Evolutionary conservation across 305 asterid genomes (phyloP).

Genomic region (Ilex paraguariensis): DNA sequence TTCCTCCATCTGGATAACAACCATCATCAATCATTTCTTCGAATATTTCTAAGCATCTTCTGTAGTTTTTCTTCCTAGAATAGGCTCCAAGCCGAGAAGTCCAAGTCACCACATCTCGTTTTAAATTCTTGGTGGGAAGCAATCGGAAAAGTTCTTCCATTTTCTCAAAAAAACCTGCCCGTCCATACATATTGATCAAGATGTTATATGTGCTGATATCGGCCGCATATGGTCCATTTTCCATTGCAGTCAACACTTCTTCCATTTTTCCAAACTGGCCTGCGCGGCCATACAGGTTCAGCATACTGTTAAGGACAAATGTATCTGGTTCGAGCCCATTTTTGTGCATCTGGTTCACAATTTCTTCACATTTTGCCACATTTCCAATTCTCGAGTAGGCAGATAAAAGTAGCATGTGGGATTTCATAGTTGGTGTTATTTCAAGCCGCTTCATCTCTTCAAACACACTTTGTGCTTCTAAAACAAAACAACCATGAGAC

Average conservation of each 20-base stretch:
- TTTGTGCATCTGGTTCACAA: slow-evolving; percentile 48
- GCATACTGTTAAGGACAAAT: slow-evolving; percentile 61
- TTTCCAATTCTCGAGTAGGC: slow-evolving; percentile 65
- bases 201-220: slow-evolving; percentile 79
- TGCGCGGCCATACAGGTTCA: slow-evolving; percentile 70
- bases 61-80: slow-evolving; percentile 66
- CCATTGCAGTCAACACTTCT: slow-evolving; percentile 46
- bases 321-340: slow-evolving; percentile 64
- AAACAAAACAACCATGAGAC: neutral
- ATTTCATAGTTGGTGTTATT: slow-evolving; percentile 74
- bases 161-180: slow-evolving; percentile 56
- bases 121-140: slow-evolving; percentile 40
- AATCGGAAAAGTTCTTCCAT: slow-evolving; percentile 68
- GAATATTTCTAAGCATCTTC: slow-evolving; percentile 62
- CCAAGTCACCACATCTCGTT: slow-evolving; percentile 73
- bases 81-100: slow-evolving; percentile 75
- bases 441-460: slow-evolving; percentile 71
- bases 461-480: slow-evolving; percentile 77
- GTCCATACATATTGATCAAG: slow-evolving; percentile 67
- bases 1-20: slow-evolving; percentile 79
- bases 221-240: slow-evolving; percentile 37
- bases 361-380: slow-evolving; percentile 60
- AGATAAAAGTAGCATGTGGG: slow-evolving; percentile 75
- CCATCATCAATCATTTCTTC: slow-evolving; percentile 88
- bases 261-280: slow-evolving; percentile 84